These are phyloP conservation scores for Pyrenochaeta sp. DNA, from an alignment of 2,329 filamentous ascomycete species.

Conservation along the genomic window DNA sequence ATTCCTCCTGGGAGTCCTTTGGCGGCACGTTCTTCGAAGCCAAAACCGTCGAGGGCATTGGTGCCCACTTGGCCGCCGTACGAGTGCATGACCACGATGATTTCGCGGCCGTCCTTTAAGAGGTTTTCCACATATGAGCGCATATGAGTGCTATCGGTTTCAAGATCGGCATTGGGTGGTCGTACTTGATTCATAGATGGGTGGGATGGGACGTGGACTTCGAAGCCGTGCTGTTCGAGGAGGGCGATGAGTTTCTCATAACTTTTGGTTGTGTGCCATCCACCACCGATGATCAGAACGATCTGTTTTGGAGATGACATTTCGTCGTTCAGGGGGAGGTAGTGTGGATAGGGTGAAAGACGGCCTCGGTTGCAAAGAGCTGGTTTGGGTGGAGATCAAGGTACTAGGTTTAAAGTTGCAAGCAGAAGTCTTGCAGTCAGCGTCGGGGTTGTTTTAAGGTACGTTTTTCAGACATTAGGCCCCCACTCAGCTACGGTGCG, in stretches of 20 bases:
- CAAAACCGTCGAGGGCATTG: slow-evolving; percentile 11
- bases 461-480: too few species aligned
- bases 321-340: too few species aligned
- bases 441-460: too few species aligned
- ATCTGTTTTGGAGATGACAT: slow-evolving; percentile 15
- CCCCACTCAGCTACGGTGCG: too few species aligned
- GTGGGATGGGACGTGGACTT: slow-evolving; percentile 19
- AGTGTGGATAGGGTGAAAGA: too few species aligned
- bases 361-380: too few species aligned
- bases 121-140: slow-evolving; percentile 4
- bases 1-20: slow-evolving; percentile 8
- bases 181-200: slow-evolving; percentile 12
- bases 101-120: not conserved
- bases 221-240: slow-evolving; percentile 24
- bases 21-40: not conserved
- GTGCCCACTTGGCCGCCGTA: slow-evolving; percentile 15
- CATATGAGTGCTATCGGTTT: slow-evolving; percentile 6
- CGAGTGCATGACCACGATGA: slow-evolving; percentile 16
- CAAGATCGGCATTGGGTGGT: slow-evolving; percentile 12
- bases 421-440: too few species aligned
- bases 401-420: too few species aligned
- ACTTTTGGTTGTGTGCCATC: slow-evolving; percentile 35
- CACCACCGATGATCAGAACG: slow-evolving; percentile 38
- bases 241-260: slow-evolving; percentile 26
- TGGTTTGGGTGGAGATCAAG: too few species aligned